Base-by-base conservation (phyloP, 129 eudicot genomes). In the Apium graveolens region DNA sequence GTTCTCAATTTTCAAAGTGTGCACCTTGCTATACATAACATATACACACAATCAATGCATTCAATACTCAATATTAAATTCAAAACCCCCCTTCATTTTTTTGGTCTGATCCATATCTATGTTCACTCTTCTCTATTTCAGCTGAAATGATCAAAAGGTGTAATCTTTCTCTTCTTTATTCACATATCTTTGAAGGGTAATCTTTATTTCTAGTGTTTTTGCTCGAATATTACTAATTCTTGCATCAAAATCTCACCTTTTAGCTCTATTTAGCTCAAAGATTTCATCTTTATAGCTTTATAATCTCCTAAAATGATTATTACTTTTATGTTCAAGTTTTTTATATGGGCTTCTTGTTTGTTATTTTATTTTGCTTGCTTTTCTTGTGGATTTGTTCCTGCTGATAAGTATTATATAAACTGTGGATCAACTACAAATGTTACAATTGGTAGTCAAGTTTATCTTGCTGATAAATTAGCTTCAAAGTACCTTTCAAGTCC, bases 351-450 rank as follows among this genome's bases (percentile, higher is more conserved):
- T 73, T 78, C 80, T 73, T 82, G 71, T 65, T 20, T 86, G 5
- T 66, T 32, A 6, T 62, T 87, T 29, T 80, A 42, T 81, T 76
- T 86, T n/a, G 75, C 77, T 17, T 78, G 51, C 65, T 78, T 74
- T 76, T 75, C 77, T 76, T 79, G 81, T 29, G 95, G 89, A 76
- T 86, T 82, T 57, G 73, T 44, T 77, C 91, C 97, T 35, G 85
- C 83, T 45, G 97, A 94, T 78, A 35, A 57, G 53, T 89, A 85
- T 77, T 85, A 87, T 37, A 78, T 94, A 41, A 86, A 90, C 76
- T 94, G 98, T 86, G 98, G 98, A 76, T 91, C 98, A 74, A 66
- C 93, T 0, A 70, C 73, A 66, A 91, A 90, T 65, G 66, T 88
- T 24, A 80, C 83, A 1, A 57, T 94, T 35, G 93, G 93, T 24